Base-by-base conservation (phyloP, 2,329 filamentous ascomycete genomes). In the Curvularia hawaiiensis region DNA sequence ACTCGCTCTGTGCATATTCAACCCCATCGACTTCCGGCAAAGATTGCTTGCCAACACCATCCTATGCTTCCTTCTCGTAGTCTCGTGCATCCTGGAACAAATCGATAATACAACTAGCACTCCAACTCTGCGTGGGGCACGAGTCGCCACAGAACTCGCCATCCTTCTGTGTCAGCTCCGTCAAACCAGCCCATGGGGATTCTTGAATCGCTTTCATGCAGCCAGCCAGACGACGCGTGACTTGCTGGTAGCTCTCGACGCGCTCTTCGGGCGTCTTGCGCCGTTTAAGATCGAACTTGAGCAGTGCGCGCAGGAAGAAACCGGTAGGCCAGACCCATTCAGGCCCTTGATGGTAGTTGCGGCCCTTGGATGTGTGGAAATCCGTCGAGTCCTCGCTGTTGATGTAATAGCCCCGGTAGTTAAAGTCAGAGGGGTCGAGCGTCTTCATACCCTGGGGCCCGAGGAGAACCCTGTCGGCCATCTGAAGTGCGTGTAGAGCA, bases 301-400 rank as follows among this genome's bases (percentile, higher is more conserved):
- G 84, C 63, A 99, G 80, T 1, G 95, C 95, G 48, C 96, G 88
- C 22, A 97, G 82, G 83, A 97, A 99, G 81, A 92, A 99, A 4
- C 95, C 95, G 1, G 92, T 94, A 0, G 94, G 96, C 95, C 95
- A 99, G 24, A 97, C 80, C 95, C 95, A 99, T 76, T 99, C 95
- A 0, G 95, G 96, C 4, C 95, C 95, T 76, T 98, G 94, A 77
- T 99, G 95, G 79, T 99, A 99, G 78, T 98, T 99, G 55, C 95
- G 85, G 49, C 95, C 95, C 78, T 98, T 98, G 67, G 90, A 88
- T 0, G 94, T 98, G 11, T 91, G 86, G 71, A 97, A 98, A 76
- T 98, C 91, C 12, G 86, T 87, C 58, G 89, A 94, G 77, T 99
- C 95, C 71, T 98, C 94, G 65, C 89, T 90, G 79, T 99, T 99